Conservation (phyloP, 2,329 filamentous ascomycete genomes). For the Colletotrichum sp. region DNA sequence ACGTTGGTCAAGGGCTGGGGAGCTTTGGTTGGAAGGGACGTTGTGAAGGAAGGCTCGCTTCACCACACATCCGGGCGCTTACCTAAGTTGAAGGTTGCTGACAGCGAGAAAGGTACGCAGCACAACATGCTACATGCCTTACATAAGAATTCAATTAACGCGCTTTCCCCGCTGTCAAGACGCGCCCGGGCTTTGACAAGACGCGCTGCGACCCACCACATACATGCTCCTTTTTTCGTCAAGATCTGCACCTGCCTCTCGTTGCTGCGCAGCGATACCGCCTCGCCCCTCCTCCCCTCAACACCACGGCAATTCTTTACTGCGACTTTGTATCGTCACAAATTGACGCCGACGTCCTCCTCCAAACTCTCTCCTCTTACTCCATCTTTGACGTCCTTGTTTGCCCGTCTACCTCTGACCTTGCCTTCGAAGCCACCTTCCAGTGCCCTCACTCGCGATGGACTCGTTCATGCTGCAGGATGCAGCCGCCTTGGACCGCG, state of each 20-base stretch:
- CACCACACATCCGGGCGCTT: background rate
- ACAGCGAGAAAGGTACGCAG: no score
- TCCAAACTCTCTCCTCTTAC: background rate
- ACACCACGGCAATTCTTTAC: background rate
- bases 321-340: background rate
- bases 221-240: background rate
- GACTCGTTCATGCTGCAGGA: constrained; percentile 79
- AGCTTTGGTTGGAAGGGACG: no score
- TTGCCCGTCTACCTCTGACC: background rate
- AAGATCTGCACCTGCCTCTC: background rate
- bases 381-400: background rate
- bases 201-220: background rate
- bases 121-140: background rate
- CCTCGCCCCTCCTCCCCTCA: background rate
- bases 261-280: background rate
- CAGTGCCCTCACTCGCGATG: constrained; percentile 51
- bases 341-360: background rate
- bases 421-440: background rate
- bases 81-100: background rate
- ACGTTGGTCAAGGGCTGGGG: no score
- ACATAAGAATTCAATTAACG: background rate
- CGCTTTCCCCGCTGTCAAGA: background rate
- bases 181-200: background rate
- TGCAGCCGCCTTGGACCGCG: constrained; percentile 81
- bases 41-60: background rate